Evolutionary conservation across 1,284 basidiomycete species (phyloP), one percentile per base, ranked within the genome.

Genomic region (Pseudozyma tsukubaensis): DNA sequence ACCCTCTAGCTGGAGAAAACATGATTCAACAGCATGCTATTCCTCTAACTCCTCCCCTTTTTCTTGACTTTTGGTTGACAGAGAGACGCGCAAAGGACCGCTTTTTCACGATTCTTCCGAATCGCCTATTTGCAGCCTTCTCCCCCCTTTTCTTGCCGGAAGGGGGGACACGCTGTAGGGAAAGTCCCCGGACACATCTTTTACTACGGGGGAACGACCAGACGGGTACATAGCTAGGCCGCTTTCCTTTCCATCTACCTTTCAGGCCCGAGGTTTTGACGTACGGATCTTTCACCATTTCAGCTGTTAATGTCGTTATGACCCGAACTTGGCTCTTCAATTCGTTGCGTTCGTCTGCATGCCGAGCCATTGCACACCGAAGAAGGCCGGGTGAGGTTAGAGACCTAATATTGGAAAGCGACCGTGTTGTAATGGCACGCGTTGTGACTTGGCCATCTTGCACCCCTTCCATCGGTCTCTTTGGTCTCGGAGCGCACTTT

Each of bases 171-270:
- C 57, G 72, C 72, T 75, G 72, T 71, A 75, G 72, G 72, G 72
- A 75, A 75, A 75, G 72, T 75, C 72, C 72, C 72, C 72, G 72
- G 72, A 75, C 72, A 74, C 72, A 74, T 70, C 72, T 69, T 37
- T 43, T 8, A 24, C 37, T 13, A 39, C 37, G 10, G 35, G 18
- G 34, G 45, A 56, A 44, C 42, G 54, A 14, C 50, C 36, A 18
- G 42, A 32, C 67, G 67, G 49, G 37, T 45, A 32, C 62, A 65
- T 61, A 9, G 68, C 68, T 65, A 71, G 66, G 51, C 19, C 52
- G 12, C 19, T 37, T 49, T 36, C 21, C 13, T 14, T 32, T 24
- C 35, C 19, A 29, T 36, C 34, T 16, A 40, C 13, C 13, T n/a
- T 40, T 13, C 8, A 40, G 39, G 24, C 24, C 8, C 40, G 55